Base-by-base conservation (phyloP, 805 yeast genomes). In the Pichia occidentalis region DNA sequence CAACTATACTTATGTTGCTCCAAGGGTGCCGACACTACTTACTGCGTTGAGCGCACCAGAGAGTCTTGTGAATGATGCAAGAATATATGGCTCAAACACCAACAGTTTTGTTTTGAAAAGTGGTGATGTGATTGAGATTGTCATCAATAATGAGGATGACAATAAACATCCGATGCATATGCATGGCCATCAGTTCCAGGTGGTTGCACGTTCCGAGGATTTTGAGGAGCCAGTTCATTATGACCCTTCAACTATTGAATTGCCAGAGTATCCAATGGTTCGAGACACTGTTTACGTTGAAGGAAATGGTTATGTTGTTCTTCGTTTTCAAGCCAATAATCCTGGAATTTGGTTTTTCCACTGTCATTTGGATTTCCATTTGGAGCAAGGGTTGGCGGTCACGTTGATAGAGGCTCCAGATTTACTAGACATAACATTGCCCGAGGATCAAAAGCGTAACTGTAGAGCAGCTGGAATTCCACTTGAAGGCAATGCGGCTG, bases 341-440 rank as follows among this genome's bases (percentile, higher is more conserved):
- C 95, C 96, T 3, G 97, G 97, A 40, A 79, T 86, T 19, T 88
- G 96, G 96, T 75, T 82, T 44, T 83, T 87, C 77, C 97, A 87
- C 57, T 87, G 97, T 61, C 95, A 85, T 54, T 74, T 83, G 39
- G 90, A 83, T 52, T 83, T 87, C 81, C 94, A 83, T 61, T 71
- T 83, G 57, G 80, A 77, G 49, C 92, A 83, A 63, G 94, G 94
- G 21, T 67, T 83, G 38, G 88, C 88, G 7, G 65, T 81, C 36
- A 73, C 75, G 2, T 71, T 83, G 25, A 65, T 83, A 29, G 94
- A 83, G 58, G 84, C 82, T 22, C 90, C 92, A 16, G 51, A 64
- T 36, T 19, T 29, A 14, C 21, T 39, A 18, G 63, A 65, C 24
- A 54, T 81, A 24, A 70, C 71, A 48, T 52, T 78, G 4, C 73